Base-by-base conservation (phyloP, 2,329 filamentous ascomycete genomes). In the Trichoderma polysporum region DNA sequence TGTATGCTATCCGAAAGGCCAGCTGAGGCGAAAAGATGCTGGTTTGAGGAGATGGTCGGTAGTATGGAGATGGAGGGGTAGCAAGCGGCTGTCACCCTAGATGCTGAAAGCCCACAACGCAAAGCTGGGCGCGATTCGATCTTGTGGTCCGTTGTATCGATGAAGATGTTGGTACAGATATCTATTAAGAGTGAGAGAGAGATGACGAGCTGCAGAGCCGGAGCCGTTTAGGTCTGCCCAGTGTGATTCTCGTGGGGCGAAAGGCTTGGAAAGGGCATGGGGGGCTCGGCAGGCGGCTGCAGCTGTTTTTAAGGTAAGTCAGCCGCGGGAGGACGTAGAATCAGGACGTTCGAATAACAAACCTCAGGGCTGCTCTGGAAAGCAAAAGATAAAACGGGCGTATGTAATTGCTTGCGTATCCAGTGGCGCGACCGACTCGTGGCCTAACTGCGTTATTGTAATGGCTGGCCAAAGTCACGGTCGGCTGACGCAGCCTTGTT, bases 371-470 rank as follows among this genome's bases (percentile, higher is more conserved):
- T 19, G 59, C 45, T 17, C 29, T 39, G 29, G 31, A 37, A 17
- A 19, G 13, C n/a, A 45, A 60, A 57, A 58, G n/a, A 49, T 6
- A 17, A 19, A 27, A 33, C 57, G 17, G 45, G 41, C 25, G 62
- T 58, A 39, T 50, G 57, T 50, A 57, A 56, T 62, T 53, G 65
- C 39, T 67, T 67, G 65, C 65, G 65, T 67, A 62, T 29, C 39
- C 65, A 50, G 65, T 67, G 65, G 65, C 60, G 60, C 64, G 62
- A 53, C 17, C 5, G 25, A 22, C 19, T 54, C 49, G 49, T 49
- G 49, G 35, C 27, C 33, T 35, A 13, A 31, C 19, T 54, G 50
- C 29, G 57, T 33, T 56, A 27, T 63, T 53, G 35, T 22, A 35
- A 25, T 53, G 60, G 25, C 31, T 35, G 31, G 29, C 22, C 56